Conservation (phyloP, 768 basidiomycete genomes). For the Coprinopsis sp. region DNA sequence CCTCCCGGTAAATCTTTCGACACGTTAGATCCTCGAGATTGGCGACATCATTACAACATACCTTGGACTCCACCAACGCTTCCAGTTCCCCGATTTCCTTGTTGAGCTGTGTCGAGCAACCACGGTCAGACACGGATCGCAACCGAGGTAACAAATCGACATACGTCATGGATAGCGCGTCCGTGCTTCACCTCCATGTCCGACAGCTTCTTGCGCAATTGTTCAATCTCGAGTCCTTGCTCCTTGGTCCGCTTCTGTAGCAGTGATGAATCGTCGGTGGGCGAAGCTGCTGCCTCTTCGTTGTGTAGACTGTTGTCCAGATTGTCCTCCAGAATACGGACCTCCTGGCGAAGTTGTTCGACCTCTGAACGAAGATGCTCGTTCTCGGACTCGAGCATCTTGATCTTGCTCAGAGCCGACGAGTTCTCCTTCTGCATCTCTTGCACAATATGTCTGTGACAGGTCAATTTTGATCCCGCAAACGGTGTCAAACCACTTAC, state of each 20-base stretch:
- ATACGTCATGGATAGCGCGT: slow-evolving; percentile 61
- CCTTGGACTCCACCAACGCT: slow-evolving; percentile 91
- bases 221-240: slow-evolving; percentile 61
- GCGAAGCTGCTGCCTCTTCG: slow-evolving; percentile 10
- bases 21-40: not conserved
- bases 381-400: slow-evolving; percentile 76
- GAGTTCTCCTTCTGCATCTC: slow-evolving; percentile 82
- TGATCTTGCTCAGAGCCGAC: slow-evolving; percentile 54
- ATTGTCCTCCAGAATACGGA: slow-evolving; percentile 72
- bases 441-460: slow-evolving; percentile 76
- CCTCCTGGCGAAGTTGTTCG: slow-evolving; percentile 74
- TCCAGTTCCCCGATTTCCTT: slow-evolving; percentile 93
- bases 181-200: slow-evolving; percentile 76
- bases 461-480: not conserved
- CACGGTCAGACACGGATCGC: slow-evolving; percentile 1
- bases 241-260: slow-evolving; percentile 42
- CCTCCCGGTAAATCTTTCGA: slow-evolving; percentile 81
- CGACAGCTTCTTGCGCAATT: slow-evolving; percentile 60
- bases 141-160: slow-evolving; percentile 19
- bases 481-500: slow-evolving; percentile 32
- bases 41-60: slow-evolving; percentile 22
- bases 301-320: slow-evolving; percentile 58
- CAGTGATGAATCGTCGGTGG: slow-evolving; percentile 30
- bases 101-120: slow-evolving; percentile 60
- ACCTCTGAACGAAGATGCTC: slow-evolving; percentile 59